Base-by-base conservation (phyloP, 2,329 filamentous ascomycete genomes). In the Pseudocercospora vitis region DNA sequence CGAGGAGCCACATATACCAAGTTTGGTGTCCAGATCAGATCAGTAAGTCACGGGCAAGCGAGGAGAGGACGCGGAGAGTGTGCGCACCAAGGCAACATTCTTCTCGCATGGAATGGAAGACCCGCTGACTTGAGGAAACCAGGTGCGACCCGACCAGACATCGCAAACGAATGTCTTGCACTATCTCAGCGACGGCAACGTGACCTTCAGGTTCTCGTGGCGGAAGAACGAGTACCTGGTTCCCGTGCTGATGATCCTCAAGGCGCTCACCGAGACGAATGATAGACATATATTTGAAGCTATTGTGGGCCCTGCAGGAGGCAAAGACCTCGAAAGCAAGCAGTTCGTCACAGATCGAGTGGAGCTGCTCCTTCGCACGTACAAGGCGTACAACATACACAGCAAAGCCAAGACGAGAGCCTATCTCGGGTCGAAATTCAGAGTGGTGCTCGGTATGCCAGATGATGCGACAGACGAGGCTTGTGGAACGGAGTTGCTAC, bases 161-260 rank as follows among this genome's bases (percentile, higher is more conserved):
- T 96, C 91, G 24, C 92, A 97, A 73, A 97, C 92, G 31, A 99
- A 97, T 67, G 91, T 95, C 28, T 80, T 99, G 45, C 94, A 99
- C 74, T 99, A 97, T 72, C 82, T 99, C 52, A 90, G 81, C 65
- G 94, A 99, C 70, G 94, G 94, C 60, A 97, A 96, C 71, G 86
- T 97, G 65, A 97, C 90, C 0, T 96, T 99, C 74, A 83, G 94
- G 52, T 99, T 99, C 73, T 96, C 92, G 5, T 99, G 92, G 92
- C 82, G 91, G 63, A 99, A 99, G 75, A 90, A 91, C 63, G 94
- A 99, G 73, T 99, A 90, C 68, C 82, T 99, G n/a, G 82, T 99
- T 2, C 94, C 94, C 1, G 88, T 91, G 57, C 86, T 96, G 81
- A 97, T 99, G 92, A 85, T 99, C 28, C 75, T 99, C 60, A 99